Conservation (phyloP, 805 yeast species). For the Sporopachydermia lactativora region DNA sequence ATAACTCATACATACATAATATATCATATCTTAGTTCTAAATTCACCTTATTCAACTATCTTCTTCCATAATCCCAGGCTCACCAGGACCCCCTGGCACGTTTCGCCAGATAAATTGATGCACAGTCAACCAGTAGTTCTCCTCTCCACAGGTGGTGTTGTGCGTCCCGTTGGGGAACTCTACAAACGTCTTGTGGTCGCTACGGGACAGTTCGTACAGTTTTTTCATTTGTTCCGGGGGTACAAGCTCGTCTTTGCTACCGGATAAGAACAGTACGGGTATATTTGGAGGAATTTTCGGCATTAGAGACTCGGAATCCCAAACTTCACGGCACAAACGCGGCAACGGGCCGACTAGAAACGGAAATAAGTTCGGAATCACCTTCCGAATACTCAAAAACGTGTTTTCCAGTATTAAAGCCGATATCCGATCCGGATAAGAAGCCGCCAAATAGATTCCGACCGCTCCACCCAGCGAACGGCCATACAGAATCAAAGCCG, state of each 20-base stretch:
- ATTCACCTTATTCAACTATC: no score
- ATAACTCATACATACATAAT: no score
- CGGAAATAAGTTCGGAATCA: constrained; percentile 66
- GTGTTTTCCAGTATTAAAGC: constrained; percentile 81
- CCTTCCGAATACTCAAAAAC: constrained; percentile 58
- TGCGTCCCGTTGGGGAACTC: constrained; percentile 53
- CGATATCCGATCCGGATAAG: constrained; percentile 32
- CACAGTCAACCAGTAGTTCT: constrained; percentile 64
- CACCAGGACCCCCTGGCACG: no score
- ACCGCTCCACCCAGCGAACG: constrained; percentile 94
- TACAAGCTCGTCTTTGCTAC: constrained; percentile 73
- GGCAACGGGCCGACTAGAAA: constrained; percentile 36
- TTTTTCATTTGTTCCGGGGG: constrained; percentile 73
- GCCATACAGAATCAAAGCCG: constrained; percentile 62
- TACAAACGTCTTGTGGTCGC: constrained; percentile 35
- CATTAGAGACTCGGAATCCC: constrained; percentile 66
- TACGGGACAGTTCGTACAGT: constrained; percentile 38
- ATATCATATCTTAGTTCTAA: no score
- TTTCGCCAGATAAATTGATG: constrained; percentile 36
- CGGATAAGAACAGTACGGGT: constrained; percentile 62
- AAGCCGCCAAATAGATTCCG: constrained; percentile 65
- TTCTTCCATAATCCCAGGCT: no score
- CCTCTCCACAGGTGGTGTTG: constrained; percentile 69
- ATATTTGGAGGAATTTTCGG: constrained; percentile 32
- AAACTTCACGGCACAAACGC: constrained; percentile 55